Evolutionary conservation across 2,329 filamentous ascomycete species (phyloP).

Genomic region (Coccinonectria pachysandricola): DNA sequence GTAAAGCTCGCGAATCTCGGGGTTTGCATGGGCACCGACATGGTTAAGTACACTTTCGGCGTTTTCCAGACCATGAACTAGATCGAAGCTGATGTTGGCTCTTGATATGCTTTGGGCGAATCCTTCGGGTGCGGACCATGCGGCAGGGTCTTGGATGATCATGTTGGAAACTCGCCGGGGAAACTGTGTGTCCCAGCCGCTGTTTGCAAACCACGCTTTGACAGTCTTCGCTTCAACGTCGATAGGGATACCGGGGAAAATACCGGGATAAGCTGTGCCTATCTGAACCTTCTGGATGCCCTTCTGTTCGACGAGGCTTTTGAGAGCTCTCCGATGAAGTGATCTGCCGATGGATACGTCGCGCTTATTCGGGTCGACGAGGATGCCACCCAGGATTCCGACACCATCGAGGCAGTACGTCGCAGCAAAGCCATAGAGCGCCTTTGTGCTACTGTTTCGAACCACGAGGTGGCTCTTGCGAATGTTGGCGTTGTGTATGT

Average conservation of each 20-base stretch:
- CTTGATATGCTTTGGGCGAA: slow-evolving; percentile 63
- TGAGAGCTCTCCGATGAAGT: slow-evolving; percentile 74
- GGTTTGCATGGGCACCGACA: slow-evolving; percentile 62
- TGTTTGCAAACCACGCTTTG: slow-evolving; percentile 76
- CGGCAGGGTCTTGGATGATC: slow-evolving; percentile 59
- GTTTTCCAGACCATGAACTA: slow-evolving; percentile 72
- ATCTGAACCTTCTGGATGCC: slow-evolving; percentile 73
- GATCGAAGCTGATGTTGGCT: slow-evolving; percentile 68
- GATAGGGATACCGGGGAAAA: slow-evolving; percentile 73
- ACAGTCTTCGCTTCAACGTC: slow-evolving; percentile 35
- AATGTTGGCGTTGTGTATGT: slow-evolving; percentile 58
- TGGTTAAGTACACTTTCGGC: slow-evolving; percentile 64
- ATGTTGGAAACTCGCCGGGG: slow-evolving; percentile 53
- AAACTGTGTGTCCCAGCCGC: slow-evolving; percentile 72
- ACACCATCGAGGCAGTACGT: slow-evolving; percentile 68
- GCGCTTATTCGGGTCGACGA: slow-evolving; percentile 78
- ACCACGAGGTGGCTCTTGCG: slow-evolving; percentile 85
- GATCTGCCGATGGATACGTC: slow-evolving; percentile 87
- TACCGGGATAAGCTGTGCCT: slow-evolving; percentile 69
- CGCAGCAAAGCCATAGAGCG: slow-evolving; percentile 83
- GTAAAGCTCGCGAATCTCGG: slow-evolving; percentile 73
- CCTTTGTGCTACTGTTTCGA: slow-evolving; percentile 83
- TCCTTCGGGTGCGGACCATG: slow-evolving; percentile 68
- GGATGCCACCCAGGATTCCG: slow-evolving; percentile 73
- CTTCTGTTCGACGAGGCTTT: slow-evolving; percentile 57